Conservation (phyloP, 768 basidiomycete genomes). For the Tephrocybe sp. region DNA sequence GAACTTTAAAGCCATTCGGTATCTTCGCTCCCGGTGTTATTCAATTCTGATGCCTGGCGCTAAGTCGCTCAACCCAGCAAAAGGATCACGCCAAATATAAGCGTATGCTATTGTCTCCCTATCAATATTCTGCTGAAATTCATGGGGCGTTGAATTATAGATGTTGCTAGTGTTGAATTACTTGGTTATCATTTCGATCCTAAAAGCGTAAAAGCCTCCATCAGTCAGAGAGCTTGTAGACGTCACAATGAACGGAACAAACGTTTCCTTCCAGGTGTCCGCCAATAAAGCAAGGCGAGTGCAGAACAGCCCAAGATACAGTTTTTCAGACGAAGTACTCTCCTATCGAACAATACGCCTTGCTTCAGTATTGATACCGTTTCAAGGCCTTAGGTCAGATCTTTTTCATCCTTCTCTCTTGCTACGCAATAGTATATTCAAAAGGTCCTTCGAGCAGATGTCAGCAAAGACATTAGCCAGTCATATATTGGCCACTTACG, state of each 20-base stretch:
- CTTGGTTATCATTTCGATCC: neutral
- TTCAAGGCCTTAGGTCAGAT: neutral
- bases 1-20: neutral
- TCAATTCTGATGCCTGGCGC: neutral
- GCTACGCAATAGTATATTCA: neutral
- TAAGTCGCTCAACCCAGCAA: neutral
- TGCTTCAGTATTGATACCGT: neutral
- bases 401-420: neutral
- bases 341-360: neutral
- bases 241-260: too few relatives aligned
- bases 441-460: neutral
- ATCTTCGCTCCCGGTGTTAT: neutral
- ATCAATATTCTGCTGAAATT: constrained; percentile 2
- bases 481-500: neutral
- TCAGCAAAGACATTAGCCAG: neutral
- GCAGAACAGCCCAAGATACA: neutral
- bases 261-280: neutral
- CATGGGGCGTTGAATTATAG: neutral
- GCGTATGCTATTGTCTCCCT: neutral
- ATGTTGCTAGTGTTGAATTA: neutral
- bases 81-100: neutral
- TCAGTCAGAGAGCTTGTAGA: neutral
- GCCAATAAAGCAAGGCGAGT: neutral
- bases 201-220: neutral
- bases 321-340: neutral